Percentiles rank a stretch among this genome's conserved stretches.
Conservation (phyloP, 331 rosid genomes). For the Pyracantha coccinea region DNA sequence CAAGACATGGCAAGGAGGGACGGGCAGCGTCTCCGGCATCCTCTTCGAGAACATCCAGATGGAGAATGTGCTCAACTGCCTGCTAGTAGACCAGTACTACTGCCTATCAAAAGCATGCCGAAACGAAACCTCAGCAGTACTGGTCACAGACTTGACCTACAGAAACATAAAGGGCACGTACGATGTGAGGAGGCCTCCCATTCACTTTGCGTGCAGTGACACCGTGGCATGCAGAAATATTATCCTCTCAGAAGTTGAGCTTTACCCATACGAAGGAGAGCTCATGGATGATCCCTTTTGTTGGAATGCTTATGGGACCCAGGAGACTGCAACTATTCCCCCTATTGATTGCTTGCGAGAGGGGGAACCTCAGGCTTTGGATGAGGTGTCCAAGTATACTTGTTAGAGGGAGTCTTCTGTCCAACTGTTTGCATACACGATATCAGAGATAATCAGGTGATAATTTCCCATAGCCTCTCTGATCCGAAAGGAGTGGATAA, state of each 20-base stretch:
- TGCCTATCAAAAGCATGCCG: conserved; percentile 65
- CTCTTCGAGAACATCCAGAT: conserved; percentile 68
- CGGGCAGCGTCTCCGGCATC: conserved; percentile 58
- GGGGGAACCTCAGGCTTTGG: conserved; percentile 45
- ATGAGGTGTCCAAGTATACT: conserved; percentile 34
- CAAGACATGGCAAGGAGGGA: conserved; percentile 97
- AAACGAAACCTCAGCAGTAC: conserved; percentile 76
- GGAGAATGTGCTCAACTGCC: conserved; percentile 82
- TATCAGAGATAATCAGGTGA: too few species aligned
- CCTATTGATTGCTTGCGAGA: conserved; percentile 70
- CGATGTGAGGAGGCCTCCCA: conserved; percentile 78
- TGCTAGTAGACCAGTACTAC: conserved; percentile 78
- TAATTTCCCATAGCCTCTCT: too few species aligned
- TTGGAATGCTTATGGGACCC: conserved; percentile 88
- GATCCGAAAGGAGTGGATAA: too few species aligned
- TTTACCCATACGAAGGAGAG: conserved; percentile 70
- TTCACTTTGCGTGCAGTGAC: conserved; percentile 94
- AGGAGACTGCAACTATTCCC: conserved; percentile 72
- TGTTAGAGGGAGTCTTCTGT: conserved; percentile 18
- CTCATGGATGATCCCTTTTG: conserved; percentile 79
- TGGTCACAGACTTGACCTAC: conserved; percentile 50
- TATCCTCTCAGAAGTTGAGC: conserved; percentile 77
- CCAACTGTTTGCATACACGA: too few species aligned
- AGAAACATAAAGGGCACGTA: conserved; percentile 81
- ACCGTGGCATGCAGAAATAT: conserved; percentile 78